phyloP scores from a whole-genome alignment of 1,139 yeast genomes.

The Kurtzmaniella quercitrusa region DNA sequence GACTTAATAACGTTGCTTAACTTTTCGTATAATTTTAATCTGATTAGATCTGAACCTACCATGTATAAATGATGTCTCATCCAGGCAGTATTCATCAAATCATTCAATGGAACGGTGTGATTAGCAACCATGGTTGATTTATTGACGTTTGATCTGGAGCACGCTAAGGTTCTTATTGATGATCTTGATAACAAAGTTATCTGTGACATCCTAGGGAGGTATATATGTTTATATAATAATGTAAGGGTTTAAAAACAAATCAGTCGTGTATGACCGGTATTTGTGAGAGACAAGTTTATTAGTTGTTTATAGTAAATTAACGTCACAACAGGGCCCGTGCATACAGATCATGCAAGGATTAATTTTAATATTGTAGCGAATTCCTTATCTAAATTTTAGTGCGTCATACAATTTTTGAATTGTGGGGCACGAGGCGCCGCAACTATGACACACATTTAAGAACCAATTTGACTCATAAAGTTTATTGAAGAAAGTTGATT shows the following conservation, averaged over 20 bases:
- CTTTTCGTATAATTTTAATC: slow-evolving; percentile 33
- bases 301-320: not conserved
- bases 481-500: too few relatives aligned
- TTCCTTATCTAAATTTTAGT: not conserved
- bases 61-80: slow-evolving; percentile 30
- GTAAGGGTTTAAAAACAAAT: not conserved
- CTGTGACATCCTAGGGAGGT: not conserved
- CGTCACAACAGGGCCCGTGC: not conserved
- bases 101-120: slow-evolving; percentile 7
- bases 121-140: not conserved
- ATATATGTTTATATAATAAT: not conserved
- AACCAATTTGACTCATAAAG: too few relatives aligned
- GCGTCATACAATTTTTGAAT: not conserved
- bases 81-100: slow-evolving; percentile 24
- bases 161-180: not conserved
- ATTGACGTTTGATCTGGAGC: not conserved
- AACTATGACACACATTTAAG: not conserved
- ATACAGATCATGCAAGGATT: not conserved
- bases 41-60: slow-evolving; percentile 34
- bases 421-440: not conserved
- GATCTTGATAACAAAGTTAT: not conserved
- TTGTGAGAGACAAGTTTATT: not conserved
- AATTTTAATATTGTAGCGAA: not conserved
- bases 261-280: not conserved
- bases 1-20: slow-evolving; percentile 26